Evolutionary conservation across 352 stramenopile species (phyloP), one percentile per base, ranked within the genome.

Genomic region (Globisporangium carolinianum): DNA sequence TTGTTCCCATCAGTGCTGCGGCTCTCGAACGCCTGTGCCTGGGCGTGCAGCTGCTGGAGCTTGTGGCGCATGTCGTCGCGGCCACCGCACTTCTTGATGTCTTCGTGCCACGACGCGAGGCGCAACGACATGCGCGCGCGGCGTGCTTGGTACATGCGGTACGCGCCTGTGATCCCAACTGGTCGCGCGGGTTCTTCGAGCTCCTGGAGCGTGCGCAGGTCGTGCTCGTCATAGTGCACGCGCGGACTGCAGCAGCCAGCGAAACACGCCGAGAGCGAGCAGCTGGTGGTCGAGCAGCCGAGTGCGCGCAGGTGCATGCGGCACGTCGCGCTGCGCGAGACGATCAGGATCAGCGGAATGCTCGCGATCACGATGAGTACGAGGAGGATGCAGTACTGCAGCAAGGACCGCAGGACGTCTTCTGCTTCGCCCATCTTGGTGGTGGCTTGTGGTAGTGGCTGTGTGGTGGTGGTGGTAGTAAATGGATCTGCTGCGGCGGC

Each of bases 91-190:
- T 75, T 62, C 54, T 79, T 77, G 38, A 87, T 62, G 61, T 89
- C 79, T 47, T 89, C 75, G n/a, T 78, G 75, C 79, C 79, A 89
- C 1, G 73, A 74, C 6, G 69, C 73, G 12, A 89, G 61, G 4
- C 71, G 75, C 53, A 89, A 58, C 43, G 79, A 73, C 46, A 82
- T 64, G 15, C 74, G 65, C 42, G 71, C 75, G 45, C 68, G 72
- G 5, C 74, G 65, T 43, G 72, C 65, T 60, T 84, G 74, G 58
- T 81, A 81, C 62, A 76, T 70, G 46, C 74, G 74, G 53, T 84
- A 84, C 45, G 74, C 72, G 47, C 74, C 74, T 49, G 74, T 84
- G 56, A 84, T 79, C 49, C 74, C 74, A 46, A 69, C 62, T n/a
- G 57, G 71, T 11, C 72, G 67, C 39, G 46, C 45, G 4, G 64